These are phyloP conservation scores for Fusarium agapanthi DNA, from an alignment of 2,329 filamentous ascomycete genomes.

Conservation along the genomic window DNA sequence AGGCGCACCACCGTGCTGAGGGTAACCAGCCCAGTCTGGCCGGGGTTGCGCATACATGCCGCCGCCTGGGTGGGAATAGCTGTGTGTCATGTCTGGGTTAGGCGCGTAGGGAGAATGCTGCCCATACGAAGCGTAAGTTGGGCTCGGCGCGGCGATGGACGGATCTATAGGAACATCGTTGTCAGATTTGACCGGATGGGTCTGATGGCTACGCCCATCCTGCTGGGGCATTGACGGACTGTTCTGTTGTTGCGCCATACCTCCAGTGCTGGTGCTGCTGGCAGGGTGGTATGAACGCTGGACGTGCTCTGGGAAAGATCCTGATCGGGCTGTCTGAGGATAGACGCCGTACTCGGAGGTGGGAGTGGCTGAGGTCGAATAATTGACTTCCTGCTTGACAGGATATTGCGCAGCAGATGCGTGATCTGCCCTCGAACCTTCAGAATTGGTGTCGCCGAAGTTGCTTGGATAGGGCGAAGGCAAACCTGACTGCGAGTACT, in stretches of 20 bases:
- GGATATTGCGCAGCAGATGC: conserved; percentile 91
- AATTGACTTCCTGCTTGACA: conserved; percentile 81
- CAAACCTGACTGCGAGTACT: conserved; percentile 91
- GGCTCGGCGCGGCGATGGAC: conserved; percentile 92
- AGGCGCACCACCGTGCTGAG: conserved; percentile 59
- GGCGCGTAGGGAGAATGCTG: conserved; percentile 89
- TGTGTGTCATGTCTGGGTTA: conserved; percentile 86
- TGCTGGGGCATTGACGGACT: conserved; percentile 94
- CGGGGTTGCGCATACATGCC: conserved; percentile 74
- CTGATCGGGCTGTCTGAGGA: conserved; percentile 78
- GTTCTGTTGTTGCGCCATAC: conserved; percentile 97
- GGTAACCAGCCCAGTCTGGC: conserved; percentile 79
- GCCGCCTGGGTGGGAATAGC: conserved; percentile 70
- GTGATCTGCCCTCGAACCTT: conserved; percentile 88
- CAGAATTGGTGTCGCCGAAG: conserved; percentile 78
- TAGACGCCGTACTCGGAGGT: conserved; percentile 89
- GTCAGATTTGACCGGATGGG: conserved; percentile 89
- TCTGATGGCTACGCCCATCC: conserved; percentile 82
- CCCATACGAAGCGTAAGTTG: conserved; percentile 79
- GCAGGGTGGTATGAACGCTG: conserved; percentile 84
- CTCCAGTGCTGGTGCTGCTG: conserved; percentile 77
- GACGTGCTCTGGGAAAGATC: conserved; percentile 87
- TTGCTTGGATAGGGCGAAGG: conserved; percentile 74
- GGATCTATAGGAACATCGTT: conserved; percentile 98
- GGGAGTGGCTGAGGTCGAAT: conserved; percentile 81